Base-by-base conservation (phyloP, 2,329 filamentous ascomycete species). In the Raffaelea ambrosiae region DNA sequence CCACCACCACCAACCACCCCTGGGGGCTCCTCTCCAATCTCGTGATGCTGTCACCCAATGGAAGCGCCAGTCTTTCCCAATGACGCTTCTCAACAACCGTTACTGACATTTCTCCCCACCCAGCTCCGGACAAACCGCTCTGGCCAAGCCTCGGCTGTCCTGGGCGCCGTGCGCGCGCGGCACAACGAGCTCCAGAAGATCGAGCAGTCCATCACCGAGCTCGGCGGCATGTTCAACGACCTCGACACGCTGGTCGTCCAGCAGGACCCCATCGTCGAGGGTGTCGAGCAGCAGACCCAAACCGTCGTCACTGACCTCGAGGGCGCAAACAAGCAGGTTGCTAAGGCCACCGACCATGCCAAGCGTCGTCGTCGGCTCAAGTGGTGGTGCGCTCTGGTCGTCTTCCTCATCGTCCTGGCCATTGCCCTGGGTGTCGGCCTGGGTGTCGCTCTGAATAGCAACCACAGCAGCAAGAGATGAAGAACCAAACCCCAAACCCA, bases 151-250 rank as follows among this genome's bases (percentile, higher is more conserved):
- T 78, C 74, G 44, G 81, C 82, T 16, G 80, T 88, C 8, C 79
- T 91, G 44, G 85, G 85, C 54, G 84, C 84, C 53, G 87, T 91
- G 36, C 84, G 85, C 55, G 86, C 85, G 35, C 85, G 87, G 48
- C 87, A 91, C 72, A 87, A 86, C 61, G 87, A 91, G 67, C 82
- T 91, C 54, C 79, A 87, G 67, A 80, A 79, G 64, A 91, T 93
- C 57, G 86, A 91, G 66, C 74, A 78, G 61, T 88, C 84, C 5
- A 74, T 91, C 54, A 69, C 71, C 33, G 84, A 91, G 63, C 76
- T 91, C 39, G 74, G 79, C 22, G 62, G 74, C 43, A 74, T 91
- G 57, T 89, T 88, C 70, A 72, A 82, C 55, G 81, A 90, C 59
- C 79, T 93, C 52, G 84, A 85, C 50, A 79, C 85, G 57, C 72